A percentile compares a stretch with the other conserved stretches of the same genome.
Evolutionary conservation across 441 rosid species (phyloP).

Genomic region (Biscutella laevigata): DNA sequence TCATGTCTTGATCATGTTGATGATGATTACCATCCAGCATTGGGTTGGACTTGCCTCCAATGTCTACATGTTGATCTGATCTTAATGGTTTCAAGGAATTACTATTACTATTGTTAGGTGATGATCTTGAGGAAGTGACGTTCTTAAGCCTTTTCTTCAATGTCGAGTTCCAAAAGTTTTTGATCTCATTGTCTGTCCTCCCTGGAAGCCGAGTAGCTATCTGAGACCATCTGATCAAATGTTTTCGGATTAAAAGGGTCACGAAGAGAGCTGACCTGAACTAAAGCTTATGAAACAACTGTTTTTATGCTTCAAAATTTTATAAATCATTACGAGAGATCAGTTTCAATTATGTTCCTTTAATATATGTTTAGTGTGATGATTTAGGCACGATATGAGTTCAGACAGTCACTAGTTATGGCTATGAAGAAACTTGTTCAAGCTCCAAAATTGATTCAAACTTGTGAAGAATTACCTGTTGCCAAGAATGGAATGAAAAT

Average conservation of each 20-base stretch:
- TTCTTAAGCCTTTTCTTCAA: conserved; percentile 47
- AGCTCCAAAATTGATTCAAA: no score
- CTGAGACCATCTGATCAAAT: conserved; percentile 49
- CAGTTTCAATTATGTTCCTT: no score
- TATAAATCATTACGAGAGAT: no score
- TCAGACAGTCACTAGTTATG: no score
- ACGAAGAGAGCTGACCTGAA: no score
- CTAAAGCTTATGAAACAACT: no score
- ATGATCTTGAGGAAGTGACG: conserved; percentile 33
- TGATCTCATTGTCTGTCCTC: conserved; percentile 61
- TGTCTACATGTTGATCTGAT: conserved; percentile 19
- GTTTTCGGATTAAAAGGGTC: no score
- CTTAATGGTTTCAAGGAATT: conserved; percentile 36
- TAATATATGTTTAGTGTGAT: no score
- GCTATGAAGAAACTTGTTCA: no score
- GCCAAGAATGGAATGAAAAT: conserved; percentile 79
- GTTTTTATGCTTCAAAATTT: no score
- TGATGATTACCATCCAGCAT: conserved; percentile 19
- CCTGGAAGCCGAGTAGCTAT: conserved; percentile 66
- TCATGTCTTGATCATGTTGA: conserved; percentile 25
- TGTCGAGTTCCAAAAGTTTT: conserved; percentile 68
- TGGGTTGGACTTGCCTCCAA: conserved; percentile 24
- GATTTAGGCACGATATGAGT: no score
- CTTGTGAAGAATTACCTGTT: conserved; percentile 46
- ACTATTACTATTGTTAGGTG: conserved; percentile 35